These are phyloP conservation scores for Nigrospora osmanthi DNA, from an alignment of 2,329 filamentous ascomycete species.

Conservation along the genomic window DNA sequence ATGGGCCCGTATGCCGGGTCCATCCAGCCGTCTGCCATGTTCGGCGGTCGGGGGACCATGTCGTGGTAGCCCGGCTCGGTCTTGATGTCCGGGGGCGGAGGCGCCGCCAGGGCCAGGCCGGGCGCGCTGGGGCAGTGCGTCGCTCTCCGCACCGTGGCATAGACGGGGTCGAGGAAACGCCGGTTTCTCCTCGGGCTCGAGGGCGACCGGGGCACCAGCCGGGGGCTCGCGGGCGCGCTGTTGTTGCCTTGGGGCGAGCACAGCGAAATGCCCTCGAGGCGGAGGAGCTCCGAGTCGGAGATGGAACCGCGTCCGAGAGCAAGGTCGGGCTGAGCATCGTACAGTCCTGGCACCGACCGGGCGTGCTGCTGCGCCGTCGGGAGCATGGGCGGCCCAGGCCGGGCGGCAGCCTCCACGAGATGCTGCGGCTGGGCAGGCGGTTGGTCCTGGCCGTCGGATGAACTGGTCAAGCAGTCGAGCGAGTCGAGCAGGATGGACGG, in stretches of 20 bases:
- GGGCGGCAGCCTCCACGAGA: slow-evolving; percentile 7
- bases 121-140: slow-evolving; percentile 12
- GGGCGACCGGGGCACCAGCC: slow-evolving; percentile 14
- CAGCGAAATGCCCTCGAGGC: slow-evolving; percentile 39
- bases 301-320: slow-evolving; percentile 27
- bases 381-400: background rate
- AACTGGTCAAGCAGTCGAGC: slow-evolving; percentile 11
- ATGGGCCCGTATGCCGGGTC: slow-evolving; percentile 12
- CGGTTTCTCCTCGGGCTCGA: slow-evolving; percentile 15
- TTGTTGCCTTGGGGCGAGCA: slow-evolving; percentile 18
- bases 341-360: slow-evolving; percentile 5
- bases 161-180: slow-evolving; percentile 18
- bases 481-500: slow-evolving; percentile 21
- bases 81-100: slow-evolving; percentile 4
- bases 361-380: slow-evolving; percentile 6
- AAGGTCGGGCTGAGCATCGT: too few species aligned
- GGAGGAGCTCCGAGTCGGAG: slow-evolving; percentile 39
- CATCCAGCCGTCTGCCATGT: slow-evolving; percentile 8
- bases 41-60: slow-evolving; percentile 3
- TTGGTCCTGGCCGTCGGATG: slow-evolving; percentile 12
- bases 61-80: background rate
- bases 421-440: slow-evolving; percentile 5
- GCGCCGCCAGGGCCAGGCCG: background rate
- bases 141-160: slow-evolving; percentile 16
- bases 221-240: slow-evolving; percentile 15